These are phyloP conservation scores for Beauveria caledonica DNA, from an alignment of 2,329 filamentous ascomycete species.

Conservation along the genomic window DNA sequence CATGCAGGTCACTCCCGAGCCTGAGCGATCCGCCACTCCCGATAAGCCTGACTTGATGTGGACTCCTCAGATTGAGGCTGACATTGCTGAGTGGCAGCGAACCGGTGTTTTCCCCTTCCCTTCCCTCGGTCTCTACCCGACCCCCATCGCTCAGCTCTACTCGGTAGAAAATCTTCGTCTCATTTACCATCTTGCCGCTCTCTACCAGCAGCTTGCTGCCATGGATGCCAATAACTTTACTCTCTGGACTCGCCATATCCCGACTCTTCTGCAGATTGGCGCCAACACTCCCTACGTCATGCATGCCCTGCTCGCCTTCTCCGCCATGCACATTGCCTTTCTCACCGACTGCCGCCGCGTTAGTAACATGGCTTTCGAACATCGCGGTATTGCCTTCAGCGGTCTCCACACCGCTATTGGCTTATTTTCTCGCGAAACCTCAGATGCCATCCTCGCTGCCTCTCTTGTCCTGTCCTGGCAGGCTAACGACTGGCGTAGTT, in stretches of 20 bases:
- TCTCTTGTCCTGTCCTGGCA: constrained; percentile 94
- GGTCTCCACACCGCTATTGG: constrained; percentile 83
- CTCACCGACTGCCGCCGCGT: constrained; percentile 79
- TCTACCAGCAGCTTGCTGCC: constrained; percentile 73
- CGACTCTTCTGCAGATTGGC: constrained; percentile 68
- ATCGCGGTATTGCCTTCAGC: constrained; percentile 76
- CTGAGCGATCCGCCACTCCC: constrained; percentile 51
- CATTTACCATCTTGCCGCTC: constrained; percentile 81
- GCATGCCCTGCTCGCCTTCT: constrained; percentile 85
- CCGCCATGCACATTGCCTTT: constrained; percentile 90
- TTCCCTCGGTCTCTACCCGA: constrained; percentile 67
- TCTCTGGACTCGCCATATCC: constrained; percentile 87
- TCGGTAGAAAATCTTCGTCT: constrained; percentile 73
- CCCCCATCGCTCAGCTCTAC: constrained; percentile 63
- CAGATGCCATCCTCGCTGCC: constrained; percentile 84
- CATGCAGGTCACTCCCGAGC: constrained; percentile 55
- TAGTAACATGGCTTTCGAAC: constrained; percentile 80
- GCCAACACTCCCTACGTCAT: constrained; percentile 82
- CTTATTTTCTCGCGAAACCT: constrained; percentile 75
- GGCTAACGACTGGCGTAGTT: constrained; percentile 89
- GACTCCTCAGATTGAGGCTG: constrained; percentile 75
- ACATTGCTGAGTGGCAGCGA: constrained; percentile 74
- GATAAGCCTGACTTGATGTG: constrained; percentile 69
- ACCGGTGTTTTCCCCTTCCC: constrained; percentile 82
- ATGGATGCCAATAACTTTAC: constrained; percentile 77